Evolutionary conservation across 1,284 basidiomycete genomes (phyloP), one percentile per base, ranked within the genome.

Genomic region (Vanrija pseudolonga): DNA sequence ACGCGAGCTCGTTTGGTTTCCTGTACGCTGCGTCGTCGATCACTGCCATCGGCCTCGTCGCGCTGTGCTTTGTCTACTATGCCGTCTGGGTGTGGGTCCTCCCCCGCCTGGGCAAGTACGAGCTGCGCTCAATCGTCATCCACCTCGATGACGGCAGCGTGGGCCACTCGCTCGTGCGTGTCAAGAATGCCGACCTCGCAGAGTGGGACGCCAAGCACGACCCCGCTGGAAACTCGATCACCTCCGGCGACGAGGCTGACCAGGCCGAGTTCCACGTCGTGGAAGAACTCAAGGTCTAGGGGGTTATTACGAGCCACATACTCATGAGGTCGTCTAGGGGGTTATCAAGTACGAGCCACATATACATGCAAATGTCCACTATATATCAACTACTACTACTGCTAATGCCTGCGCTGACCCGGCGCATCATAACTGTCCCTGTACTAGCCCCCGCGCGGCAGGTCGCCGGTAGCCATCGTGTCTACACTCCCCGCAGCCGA

Each of bases 1-100:
- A 65, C 39, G 59, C 67, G 12, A 68, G 67, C 42, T 26, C 24
- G 24, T 72, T 76, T 32, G 67, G 65, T 22, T 76, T 77, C 57
- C 73, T 69, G 61, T 77, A 77, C 54, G 72, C 73, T 1, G 60
- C 63, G 28, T 68, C 66, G 49, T 56, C 73, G 22, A 68, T 49
- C n/a, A n/a, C n/a, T n/a, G n/a, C n/a, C n/a, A n/a, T 2, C 43
- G 28, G 43, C 24, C 28, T 44, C 24, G 23, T 44, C 43, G n/a
- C n/a, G 9, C 43, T 44, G 24, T 44, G 43, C 23, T 17, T 17
- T 24, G 24, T 44, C 6, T 41, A 41, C 40, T 41, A 41, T 19
- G 40, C 22, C 40, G 9, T 41, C 40, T 41, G 40, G 40, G 20
- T 41, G 19, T 5, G 22, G 19, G 12, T 41, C 12, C 59, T 78